Base-by-base conservation (phyloP, 139 green algal genomes). In the Auxenochlorella pyrenoidosa region DNA sequence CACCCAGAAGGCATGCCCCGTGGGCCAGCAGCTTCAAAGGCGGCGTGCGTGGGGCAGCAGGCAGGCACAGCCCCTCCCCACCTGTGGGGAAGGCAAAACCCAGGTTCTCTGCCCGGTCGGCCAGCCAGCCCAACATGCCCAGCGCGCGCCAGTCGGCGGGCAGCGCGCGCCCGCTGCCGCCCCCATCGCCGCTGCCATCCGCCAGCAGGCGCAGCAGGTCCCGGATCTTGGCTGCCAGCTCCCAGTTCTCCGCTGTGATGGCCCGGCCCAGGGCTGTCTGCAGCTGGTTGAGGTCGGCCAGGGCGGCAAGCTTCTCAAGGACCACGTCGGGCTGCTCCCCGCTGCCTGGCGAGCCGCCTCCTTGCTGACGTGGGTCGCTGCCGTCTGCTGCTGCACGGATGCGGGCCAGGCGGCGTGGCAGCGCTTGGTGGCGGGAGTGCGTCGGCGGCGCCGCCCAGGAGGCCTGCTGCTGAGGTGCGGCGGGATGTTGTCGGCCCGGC, bases 71-170 rank as follows among this genome's bases (percentile, higher is more conserved):
- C 30, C 28, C 13, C 43, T 6, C 5, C 47, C 24, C 47, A 94
- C 94, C 93, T 88, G 95, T 98, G 10, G 95, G 94, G 63, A 96
- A 94, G 4, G 86, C 59, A 84, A 91, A 96, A 5, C 95, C 94
- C 51, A 97, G 87, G 21, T 91, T 84, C 84, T 95, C 93, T 38
- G 92, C 92, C 32, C 96, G 84, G 70, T 97, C 94, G 54, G 91
- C 91, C 51, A 98, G 86, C 96, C 96, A 98, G 1, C 92, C 90
- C 12, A 93, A 86, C 18, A 96, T 66, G 2, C 94, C 95, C 34
- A 95, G 87, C 8, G 79, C 51, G 0, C n/a, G 68, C 95, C 95
- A 98, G 89, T 95, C 91, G 2, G 75, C 36, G 3, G 78, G 43
- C n/a, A 89, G 84, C 41, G 30, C 32, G 3, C 47, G 68, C 26